Conservation (phyloP, 2,329 filamentous ascomycete species). For the Dactylella cylindrospora region DNA sequence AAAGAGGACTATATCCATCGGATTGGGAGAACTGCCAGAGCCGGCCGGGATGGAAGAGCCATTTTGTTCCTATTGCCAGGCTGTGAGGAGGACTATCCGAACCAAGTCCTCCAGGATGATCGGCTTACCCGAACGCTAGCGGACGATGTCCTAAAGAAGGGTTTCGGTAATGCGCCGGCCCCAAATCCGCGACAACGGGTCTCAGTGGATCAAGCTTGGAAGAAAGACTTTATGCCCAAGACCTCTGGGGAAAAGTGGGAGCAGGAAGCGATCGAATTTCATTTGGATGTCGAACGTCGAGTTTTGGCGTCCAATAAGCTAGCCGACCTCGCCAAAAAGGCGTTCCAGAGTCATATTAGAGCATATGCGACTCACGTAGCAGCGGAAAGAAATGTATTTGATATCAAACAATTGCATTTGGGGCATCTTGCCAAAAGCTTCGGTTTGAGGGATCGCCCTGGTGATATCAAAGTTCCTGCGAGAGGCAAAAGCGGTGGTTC, state of each 20-base stretch:
- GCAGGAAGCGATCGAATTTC: conserved; percentile 38
- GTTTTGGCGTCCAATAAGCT: conserved; percentile 25
- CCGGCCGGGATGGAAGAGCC: conserved; percentile 82
- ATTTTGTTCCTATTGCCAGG: conserved; percentile 88
- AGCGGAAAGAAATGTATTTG: conserved; percentile 80
- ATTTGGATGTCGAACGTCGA: conserved; percentile 62
- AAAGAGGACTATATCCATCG: conserved; percentile 92
- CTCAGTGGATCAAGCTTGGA: conserved; percentile 47
- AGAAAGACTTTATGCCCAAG: conserved; percentile 46
- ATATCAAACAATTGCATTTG: conserved; percentile 86
- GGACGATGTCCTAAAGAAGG: conserved; percentile 68
- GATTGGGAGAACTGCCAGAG: conserved; percentile 89
- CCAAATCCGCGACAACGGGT: conserved; percentile 48
- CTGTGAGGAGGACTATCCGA: conserved; percentile 85
- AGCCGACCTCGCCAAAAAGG: conserved; percentile 80
- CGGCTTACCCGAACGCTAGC: conserved; percentile 64
- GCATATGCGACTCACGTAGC: conserved; percentile 93
- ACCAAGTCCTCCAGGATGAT: conserved; percentile 65
- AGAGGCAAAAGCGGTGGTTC: conserved; percentile 51
- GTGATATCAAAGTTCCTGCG: conserved; percentile 67
- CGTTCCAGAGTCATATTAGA: conserved; percentile 86
- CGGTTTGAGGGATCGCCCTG: conserved; percentile 81
- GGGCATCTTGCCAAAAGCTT: conserved; percentile 95
- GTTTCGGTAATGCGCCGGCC: conserved; percentile 56
- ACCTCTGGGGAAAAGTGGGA: conserved; percentile 46